Percentiles rank a stretch among this genome's conserved stretches.
Conservation (phyloP, 495 filamentous ascomycete genomes). For the Thozetella sp. region DNA sequence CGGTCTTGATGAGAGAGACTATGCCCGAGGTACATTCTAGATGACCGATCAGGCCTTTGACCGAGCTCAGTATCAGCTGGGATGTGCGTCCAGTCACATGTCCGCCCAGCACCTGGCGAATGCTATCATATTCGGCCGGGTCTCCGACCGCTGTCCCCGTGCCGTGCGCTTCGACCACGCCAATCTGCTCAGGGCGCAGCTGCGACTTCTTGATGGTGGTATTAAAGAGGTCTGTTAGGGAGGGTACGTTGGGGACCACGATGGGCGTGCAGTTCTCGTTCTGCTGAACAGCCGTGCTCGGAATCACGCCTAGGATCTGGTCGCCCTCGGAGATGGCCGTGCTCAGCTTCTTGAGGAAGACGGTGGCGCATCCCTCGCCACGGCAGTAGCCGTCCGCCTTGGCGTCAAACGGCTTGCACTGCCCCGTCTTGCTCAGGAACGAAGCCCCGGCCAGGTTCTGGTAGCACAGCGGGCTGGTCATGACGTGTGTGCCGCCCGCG, state of each 20-base stretch:
- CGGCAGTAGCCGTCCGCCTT: constrained; percentile 26
- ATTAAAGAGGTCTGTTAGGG: constrained; percentile 45
- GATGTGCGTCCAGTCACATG: constrained; percentile 7
- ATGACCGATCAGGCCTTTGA: constrained; percentile 49
- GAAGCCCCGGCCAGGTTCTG: constrained; percentile 38
- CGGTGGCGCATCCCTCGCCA: constrained; percentile 47
- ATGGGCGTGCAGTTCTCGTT: constrained; percentile 45
- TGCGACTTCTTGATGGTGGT: constrained; percentile 32
- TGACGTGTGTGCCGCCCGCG: constrained; percentile 26
- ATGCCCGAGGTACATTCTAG: constrained; percentile 46
- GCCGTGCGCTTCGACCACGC: constrained; percentile 41
- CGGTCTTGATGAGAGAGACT: constrained; percentile 38
- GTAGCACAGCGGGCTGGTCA: constrained; percentile 20
- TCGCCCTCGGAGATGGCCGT: constrained; percentile 42
- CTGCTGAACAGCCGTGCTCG: constrained; percentile 46
- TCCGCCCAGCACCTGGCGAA: constrained; percentile 34
- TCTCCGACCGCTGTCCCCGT: constrained; percentile 57
- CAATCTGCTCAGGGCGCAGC: constrained; percentile 29
- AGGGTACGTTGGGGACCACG: constrained; percentile 39
- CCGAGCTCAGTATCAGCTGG: constrained; percentile 31
- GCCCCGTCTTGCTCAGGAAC: constrained; percentile 32
- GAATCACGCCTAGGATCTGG: constrained; percentile 53
- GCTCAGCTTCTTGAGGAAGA: constrained; percentile 50
- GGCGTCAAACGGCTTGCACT: constrained; percentile 23
- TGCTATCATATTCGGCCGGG: constrained; percentile 44